These are phyloP conservation scores for Scheffersomyces amazonensis DNA, from an alignment of 805 yeast genomes.

Conservation along the genomic window DNA sequence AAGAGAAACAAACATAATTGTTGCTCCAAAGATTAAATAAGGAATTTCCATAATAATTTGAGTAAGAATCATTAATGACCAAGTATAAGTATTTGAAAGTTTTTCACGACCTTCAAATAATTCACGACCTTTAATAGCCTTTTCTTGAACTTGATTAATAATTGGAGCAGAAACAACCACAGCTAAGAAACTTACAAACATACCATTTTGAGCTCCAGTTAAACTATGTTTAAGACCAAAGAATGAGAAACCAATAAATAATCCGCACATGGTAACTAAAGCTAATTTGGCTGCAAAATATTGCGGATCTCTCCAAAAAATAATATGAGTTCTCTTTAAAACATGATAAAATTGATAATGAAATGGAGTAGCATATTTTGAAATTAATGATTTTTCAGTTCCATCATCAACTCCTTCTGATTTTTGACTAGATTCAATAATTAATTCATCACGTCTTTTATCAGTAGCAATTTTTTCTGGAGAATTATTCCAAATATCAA, in stretches of 20 bases:
- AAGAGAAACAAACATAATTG: conserved; percentile 37
- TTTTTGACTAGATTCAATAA: background rate
- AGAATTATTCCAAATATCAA: conserved; percentile 52
- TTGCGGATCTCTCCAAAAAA: conserved; percentile 39
- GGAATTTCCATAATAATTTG: conserved; percentile 61
- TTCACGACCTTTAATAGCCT: conserved; percentile 56
- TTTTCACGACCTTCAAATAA: conserved; percentile 69
- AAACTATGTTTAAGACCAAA: conserved; percentile 23
- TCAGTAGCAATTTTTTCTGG: conserved; percentile 12
- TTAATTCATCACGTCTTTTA: conserved; percentile 9
- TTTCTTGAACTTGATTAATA: conserved; percentile 61
- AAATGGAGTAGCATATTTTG: conserved; percentile 16
- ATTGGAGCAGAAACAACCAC: conserved; percentile 56
- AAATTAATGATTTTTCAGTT: conserved; percentile 1
- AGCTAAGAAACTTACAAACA: conserved; percentile 60
- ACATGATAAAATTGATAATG: conserved; percentile 16
- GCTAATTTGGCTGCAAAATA: conserved; percentile 41
- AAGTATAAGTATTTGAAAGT: conserved; percentile 69
- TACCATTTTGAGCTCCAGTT: conserved; percentile 56
- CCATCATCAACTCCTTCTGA: background rate
- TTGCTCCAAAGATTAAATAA: conserved; percentile 35
- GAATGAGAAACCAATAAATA: conserved; percentile 27
- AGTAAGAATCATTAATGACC: conserved; percentile 57
- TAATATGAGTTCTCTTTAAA: conserved; percentile 12
- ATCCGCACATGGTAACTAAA: conserved; percentile 50